phyloP scores from a whole-genome alignment of 768 basidiomycete genomes.

The Termitomyces sp. region DNA sequence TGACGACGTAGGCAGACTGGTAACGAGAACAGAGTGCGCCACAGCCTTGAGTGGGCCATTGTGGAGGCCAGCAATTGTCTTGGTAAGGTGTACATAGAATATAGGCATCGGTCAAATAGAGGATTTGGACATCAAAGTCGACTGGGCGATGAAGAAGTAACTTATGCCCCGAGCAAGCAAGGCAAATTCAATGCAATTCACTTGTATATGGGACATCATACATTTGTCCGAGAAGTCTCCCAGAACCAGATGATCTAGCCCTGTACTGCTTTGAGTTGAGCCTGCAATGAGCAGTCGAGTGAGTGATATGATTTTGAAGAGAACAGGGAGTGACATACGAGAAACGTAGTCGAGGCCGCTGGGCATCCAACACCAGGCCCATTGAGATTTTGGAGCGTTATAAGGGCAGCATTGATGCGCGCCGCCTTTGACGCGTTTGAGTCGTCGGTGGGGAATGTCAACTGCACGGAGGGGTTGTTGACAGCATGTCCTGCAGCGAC shows the following conservation, averaged over 20 bases:
- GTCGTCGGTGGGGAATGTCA: slow-evolving; percentile 63
- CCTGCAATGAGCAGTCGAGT: slow-evolving; percentile 12
- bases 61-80: not conserved
- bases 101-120: not conserved
- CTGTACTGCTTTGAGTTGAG: slow-evolving; percentile 24
- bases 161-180: too few species aligned
- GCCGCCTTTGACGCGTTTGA: slow-evolving; percentile 49
- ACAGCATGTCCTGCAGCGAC: slow-evolving; percentile 59
- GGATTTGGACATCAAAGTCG: not conserved
- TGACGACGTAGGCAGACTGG: too few species aligned
- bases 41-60: not conserved
- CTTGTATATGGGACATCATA: not conserved
- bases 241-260: not conserved
- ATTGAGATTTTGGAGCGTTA: slow-evolving; percentile 69
- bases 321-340: slow-evolving; percentile 5
- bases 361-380: slow-evolving; percentile 72
- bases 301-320: not conserved
- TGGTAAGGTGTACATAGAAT: not conserved
- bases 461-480: slow-evolving; percentile 51
- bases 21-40: too few species aligned
- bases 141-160: not conserved
- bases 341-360: slow-evolving; percentile 25
- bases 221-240: not conserved
- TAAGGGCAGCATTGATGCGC: slow-evolving; percentile 54
- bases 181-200: not conserved